These are phyloP conservation scores for Penicillium sp. DNA, from an alignment of 2,329 filamentous ascomycete genomes.

Conservation along the genomic window DNA sequence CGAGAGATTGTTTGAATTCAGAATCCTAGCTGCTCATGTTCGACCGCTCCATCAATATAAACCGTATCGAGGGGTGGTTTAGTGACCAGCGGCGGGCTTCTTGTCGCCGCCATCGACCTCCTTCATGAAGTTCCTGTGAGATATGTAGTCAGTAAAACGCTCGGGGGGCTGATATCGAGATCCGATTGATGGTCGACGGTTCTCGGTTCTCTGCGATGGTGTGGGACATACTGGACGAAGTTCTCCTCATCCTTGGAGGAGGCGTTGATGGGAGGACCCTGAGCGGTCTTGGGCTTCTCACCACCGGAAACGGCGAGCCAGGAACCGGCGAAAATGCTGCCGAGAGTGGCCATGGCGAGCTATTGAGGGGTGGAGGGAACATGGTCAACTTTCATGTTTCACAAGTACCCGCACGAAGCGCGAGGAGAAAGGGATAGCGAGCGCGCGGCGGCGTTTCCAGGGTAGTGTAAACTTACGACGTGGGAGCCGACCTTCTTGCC, in stretches of 20 bases:
- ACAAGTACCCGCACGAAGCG: conserved; percentile 12
- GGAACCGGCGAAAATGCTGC: conserved; percentile 48
- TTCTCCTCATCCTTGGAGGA: conserved; percentile 66
- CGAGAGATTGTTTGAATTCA: conserved; percentile 15
- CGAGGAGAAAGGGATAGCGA: conserved; percentile 23
- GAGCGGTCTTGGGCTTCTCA: conserved; percentile 33
- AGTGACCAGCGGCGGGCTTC: conserved; percentile 38
- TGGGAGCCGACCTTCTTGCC: conserved; percentile 54
- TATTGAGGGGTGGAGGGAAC: conserved; percentile 30
- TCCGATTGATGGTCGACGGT: neutral
- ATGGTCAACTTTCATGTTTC: conserved; percentile 19
- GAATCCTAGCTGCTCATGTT: conserved; percentile 13
- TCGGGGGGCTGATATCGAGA: neutral
- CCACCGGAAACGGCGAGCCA: conserved; percentile 47
- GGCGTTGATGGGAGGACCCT: conserved; percentile 61
- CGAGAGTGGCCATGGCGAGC: conserved; percentile 61
- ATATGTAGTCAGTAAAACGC: neutral
- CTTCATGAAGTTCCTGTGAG: conserved; percentile 51
- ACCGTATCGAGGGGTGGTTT: conserved; percentile 19
- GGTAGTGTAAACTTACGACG: conserved; percentile 42
- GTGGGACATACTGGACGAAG: conserved; percentile 61
- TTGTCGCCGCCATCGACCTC: conserved; percentile 49
- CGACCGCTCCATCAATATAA: conserved; percentile 18
- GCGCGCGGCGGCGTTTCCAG: conserved; percentile 1
- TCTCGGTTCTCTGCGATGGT: neutral